Evolutionary conservation across 2,329 filamentous ascomycete genomes (phyloP).

Genomic region (Colletotrichum siamense): DNA sequence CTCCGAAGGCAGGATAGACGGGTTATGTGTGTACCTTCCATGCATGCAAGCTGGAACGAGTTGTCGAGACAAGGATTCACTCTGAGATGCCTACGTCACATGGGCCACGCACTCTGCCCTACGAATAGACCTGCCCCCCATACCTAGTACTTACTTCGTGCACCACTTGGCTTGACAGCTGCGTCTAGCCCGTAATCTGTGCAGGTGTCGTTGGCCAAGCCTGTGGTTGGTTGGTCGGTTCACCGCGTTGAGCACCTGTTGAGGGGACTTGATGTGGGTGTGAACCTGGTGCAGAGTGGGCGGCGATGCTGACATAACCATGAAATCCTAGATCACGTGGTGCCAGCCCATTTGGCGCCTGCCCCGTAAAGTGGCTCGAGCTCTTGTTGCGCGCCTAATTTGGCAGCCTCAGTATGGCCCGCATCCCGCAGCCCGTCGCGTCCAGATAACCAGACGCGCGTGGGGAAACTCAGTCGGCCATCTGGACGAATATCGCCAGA

Average conservation of each 20-base stretch:
- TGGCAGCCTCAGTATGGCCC: neutral
- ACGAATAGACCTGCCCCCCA: neutral
- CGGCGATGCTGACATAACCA: neutral
- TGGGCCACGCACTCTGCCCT: neutral
- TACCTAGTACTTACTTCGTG: neutral
- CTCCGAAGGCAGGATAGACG: neutral
- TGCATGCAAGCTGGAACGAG: neutral
- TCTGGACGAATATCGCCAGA: neutral
- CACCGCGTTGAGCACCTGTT: neutral
- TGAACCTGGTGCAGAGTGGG: neutral
- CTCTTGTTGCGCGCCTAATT: neutral
- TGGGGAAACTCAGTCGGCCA: neutral
- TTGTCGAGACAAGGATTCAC: neutral
- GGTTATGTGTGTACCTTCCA: neutral
- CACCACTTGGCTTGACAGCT: neutral
- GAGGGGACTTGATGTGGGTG: neutral
- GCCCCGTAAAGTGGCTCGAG: neutral
- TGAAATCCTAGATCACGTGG: neutral
- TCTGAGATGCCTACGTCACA: constrained; percentile 5
- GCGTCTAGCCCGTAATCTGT: neutral
- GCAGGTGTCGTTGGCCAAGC: neutral
- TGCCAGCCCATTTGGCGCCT: neutral
- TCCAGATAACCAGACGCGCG: constrained; percentile 15
- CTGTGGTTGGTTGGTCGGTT: constrained; percentile 12
- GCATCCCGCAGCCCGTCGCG: neutral